phyloP scores from a whole-genome alignment of 129 eudicot genomes.

The Flaveria sonorensis region DNA sequence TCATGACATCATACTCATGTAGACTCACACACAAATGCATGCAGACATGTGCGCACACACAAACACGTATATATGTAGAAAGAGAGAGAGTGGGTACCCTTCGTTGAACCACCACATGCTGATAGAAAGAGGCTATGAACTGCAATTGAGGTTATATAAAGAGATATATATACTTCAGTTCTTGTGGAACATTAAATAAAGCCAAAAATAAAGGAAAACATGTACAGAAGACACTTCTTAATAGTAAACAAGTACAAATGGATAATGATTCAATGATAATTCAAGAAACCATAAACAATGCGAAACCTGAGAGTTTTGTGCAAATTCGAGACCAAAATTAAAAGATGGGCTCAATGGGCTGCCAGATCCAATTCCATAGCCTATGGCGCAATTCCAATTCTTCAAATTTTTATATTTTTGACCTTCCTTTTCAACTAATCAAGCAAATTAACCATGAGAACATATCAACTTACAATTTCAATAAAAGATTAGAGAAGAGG shows the following conservation, averaged over 20 bases:
- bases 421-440: conserved; percentile 62
- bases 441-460: conserved; percentile 27
- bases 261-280: not conserved
- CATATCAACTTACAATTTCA: conserved; percentile 11
- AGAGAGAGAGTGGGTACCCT: conserved; percentile 54
- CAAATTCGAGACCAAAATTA: conserved; percentile 88
- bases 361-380: conserved; percentile 87
- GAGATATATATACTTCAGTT: conserved; percentile 15
- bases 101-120: conserved; percentile 94
- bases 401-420: conserved; percentile 61
- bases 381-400: conserved; percentile 86
- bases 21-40: not conserved
- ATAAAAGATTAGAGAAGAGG: not conserved
- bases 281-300: conserved; percentile 29
- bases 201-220: conserved; percentile 18
- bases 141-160: conserved; percentile 40
- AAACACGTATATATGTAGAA: not conserved
- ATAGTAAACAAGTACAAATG: not conserved
- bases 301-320: conserved; percentile 73
- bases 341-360: conserved; percentile 94
- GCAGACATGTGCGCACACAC: not conserved
- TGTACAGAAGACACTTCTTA: conserved; percentile 18
- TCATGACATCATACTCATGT: not conserved
- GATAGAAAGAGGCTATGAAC: conserved; percentile 96
- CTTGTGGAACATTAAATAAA: conserved; percentile 18